Percentiles rank a stretch among this genome's conserved stretches.
These are phyloP conservation scores for Colletotrichum spinosum DNA, from an alignment of 2,329 filamentous ascomycete species.

Conservation along the genomic window DNA sequence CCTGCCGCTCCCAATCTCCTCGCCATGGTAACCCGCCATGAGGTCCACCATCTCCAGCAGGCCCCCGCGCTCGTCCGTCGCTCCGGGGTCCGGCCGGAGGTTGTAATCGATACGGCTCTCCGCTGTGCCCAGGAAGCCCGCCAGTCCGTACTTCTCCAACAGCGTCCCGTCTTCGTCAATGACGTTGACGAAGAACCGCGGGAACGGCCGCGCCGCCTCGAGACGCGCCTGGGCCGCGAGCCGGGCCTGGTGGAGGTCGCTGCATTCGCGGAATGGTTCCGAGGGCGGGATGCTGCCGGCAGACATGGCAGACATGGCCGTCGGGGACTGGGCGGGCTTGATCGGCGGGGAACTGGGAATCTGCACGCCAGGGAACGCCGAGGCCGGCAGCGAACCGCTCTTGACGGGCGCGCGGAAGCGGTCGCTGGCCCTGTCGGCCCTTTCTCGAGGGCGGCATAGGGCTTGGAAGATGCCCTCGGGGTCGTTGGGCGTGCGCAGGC, in stretches of 20 bases:
- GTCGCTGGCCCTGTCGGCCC: constrained; percentile 63
- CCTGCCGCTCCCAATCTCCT: constrained; percentile 49
- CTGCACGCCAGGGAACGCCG: constrained; percentile 30
- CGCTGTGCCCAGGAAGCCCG: constrained; percentile 71
- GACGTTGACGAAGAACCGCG: constrained; percentile 70
- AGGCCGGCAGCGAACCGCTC: constrained; percentile 35
- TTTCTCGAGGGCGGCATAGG: constrained; percentile 72
- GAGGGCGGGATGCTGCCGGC: constrained; percentile 43
- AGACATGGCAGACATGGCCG: constrained; percentile 38
- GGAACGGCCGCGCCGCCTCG: constrained; percentile 64
- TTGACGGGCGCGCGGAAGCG: constrained; percentile 51
- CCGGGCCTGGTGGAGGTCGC: constrained; percentile 64
- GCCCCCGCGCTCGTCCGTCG: constrained; percentile 66
- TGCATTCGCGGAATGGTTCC: constrained; percentile 47
- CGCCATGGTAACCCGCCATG: constrained; percentile 56
- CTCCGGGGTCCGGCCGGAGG: constrained; percentile 68
- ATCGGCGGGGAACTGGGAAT: constrained; percentile 31
- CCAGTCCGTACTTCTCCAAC: constrained; percentile 65
- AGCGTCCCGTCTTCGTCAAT: constrained; percentile 63
- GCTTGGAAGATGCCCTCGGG: constrained; percentile 76
- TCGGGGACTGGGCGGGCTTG: constrained; percentile 51
- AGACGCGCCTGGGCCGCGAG: constrained; percentile 75
- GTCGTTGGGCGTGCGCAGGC: constrained; percentile 75
- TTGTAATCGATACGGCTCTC: constrained; percentile 70
- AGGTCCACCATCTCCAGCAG: constrained; percentile 65